A percentile compares a stretch with the other conserved stretches of the same genome.
Conservation (phyloP, 208 protist species). For the Lotmaria passim region DNA sequence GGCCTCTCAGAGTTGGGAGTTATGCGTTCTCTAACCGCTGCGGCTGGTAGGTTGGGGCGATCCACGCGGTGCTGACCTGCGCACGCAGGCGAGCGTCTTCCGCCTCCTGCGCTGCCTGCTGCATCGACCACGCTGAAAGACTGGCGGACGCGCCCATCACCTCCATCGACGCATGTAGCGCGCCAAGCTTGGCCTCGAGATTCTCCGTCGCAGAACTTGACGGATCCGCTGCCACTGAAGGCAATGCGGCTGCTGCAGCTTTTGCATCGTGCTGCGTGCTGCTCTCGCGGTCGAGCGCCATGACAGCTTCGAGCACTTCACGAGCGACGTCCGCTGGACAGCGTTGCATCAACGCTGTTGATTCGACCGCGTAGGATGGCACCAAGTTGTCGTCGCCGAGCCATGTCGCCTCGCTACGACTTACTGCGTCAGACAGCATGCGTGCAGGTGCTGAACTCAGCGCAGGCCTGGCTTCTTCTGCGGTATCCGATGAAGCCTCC, state of each 20-base stretch:
- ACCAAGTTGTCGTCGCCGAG: not conserved
- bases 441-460: no score
- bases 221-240: not conserved
- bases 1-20: no score
- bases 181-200: no score
- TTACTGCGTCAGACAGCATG: no score
- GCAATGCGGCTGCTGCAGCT: not conserved
- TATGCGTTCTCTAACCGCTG: no score
- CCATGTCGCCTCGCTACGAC: no score
- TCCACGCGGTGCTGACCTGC: slow-evolving; percentile 26
- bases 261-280: not conserved
- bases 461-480: no score
- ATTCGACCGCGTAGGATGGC: no score
- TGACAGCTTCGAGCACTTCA: slow-evolving; percentile 22
- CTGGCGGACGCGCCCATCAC: slow-evolving; percentile 18
- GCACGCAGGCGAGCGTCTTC: slow-evolving; percentile 16
- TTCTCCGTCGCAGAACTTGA: no score
- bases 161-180: slow-evolving; percentile 14
- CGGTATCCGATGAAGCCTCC: no score
- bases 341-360: not conserved
- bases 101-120: slow-evolving; percentile 20
- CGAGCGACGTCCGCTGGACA: slow-evolving; percentile 20
- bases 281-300: slow-evolving; percentile 29
- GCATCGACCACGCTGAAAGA: slow-evolving; percentile 24
- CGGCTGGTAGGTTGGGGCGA: slow-evolving; percentile 21